Evolutionary conservation across 2,329 filamentous ascomycete genomes (phyloP).

Genomic region (Epicoccum sorghinum): DNA sequence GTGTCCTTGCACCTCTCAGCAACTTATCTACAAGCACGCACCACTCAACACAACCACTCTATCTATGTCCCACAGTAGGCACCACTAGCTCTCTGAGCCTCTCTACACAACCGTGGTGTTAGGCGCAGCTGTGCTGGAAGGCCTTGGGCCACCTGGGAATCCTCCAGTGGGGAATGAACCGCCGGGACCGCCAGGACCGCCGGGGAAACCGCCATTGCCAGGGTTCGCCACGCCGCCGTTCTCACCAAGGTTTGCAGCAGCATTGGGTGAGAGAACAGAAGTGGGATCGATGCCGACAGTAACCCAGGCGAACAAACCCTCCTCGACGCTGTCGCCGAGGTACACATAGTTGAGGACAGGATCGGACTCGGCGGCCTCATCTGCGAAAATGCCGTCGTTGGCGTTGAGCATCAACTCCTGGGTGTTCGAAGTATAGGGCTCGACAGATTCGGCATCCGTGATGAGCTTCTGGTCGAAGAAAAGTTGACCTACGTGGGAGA

Average conservation of each 20-base stretch:
- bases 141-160: neutral
- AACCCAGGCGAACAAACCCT: slow-evolving; percentile 32
- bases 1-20: too few relatives aligned
- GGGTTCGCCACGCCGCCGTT: slow-evolving; percentile 17
- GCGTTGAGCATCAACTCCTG: slow-evolving; percentile 55
- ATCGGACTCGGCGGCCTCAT: slow-evolving; percentile 55
- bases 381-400: slow-evolving; percentile 56
- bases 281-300: slow-evolving; percentile 15
- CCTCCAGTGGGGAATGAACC: too few relatives aligned
- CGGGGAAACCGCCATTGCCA: neutral
- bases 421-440: slow-evolving; percentile 50
- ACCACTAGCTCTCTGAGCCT: neutral
- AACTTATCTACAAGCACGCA: too few relatives aligned
- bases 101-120: slow-evolving; percentile 20
- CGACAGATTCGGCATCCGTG: slow-evolving; percentile 52
- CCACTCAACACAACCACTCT: too few relatives aligned
- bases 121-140: neutral
- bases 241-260: slow-evolving; percentile 16
- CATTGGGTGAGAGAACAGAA: slow-evolving; percentile 4
- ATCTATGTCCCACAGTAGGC: too few relatives aligned
- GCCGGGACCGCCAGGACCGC: neutral
- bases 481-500: slow-evolving; percentile 66
- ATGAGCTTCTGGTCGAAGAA: slow-evolving; percentile 68
- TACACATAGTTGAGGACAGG: slow-evolving; percentile 63
- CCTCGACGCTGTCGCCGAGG: slow-evolving; percentile 54